Evolutionary conservation across 306 rosid species (phyloP).

Genomic region (Phaseolus lunatus): DNA sequence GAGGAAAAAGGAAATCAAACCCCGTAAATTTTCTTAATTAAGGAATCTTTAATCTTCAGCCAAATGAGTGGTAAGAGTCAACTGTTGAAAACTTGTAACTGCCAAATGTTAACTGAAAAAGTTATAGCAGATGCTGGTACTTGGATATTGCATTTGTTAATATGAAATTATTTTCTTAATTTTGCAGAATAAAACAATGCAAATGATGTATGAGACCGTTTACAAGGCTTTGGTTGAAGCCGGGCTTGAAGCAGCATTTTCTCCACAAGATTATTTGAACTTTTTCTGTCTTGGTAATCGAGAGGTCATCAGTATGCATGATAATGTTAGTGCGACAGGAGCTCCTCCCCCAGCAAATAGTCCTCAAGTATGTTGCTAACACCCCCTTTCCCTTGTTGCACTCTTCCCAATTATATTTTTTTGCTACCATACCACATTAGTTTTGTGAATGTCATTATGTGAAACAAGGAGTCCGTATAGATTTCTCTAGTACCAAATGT

Average conservation of each 20-base stretch:
- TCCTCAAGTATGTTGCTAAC: conserved; percentile 69
- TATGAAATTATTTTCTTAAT: conserved; percentile 16
- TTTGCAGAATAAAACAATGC: conserved; percentile 92
- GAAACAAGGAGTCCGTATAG: conserved; percentile 19
- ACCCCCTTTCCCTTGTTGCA: conserved; percentile 1
- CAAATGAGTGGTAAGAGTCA: conserved; percentile 30
- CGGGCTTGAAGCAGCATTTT: conserved; percentile 84
- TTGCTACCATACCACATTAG: conserved; percentile 9
- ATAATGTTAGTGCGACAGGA: conserved; percentile 51
- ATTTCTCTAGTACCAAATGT: conserved; percentile 1
- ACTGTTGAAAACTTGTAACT: background rate
- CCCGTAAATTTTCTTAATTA: background rate
- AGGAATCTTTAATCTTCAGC: background rate
- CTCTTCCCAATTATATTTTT: conserved; percentile 14
- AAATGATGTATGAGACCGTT: conserved; percentile 94
- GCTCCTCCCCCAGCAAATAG: conserved; percentile 74
- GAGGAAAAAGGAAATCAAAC: conserved; percentile 9
- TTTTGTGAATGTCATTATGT: conserved; percentile 8
- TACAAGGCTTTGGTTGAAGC: conserved; percentile 86
- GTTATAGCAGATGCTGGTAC: conserved; percentile 17
- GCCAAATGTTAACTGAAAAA: background rate
- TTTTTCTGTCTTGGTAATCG: conserved; percentile 96
- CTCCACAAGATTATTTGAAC: conserved; percentile 91
- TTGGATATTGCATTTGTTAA: conserved; percentile 34
- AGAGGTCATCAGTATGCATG: conserved; percentile 61